Conservation (phyloP, 257 asterid species). For the Scutellaria galericulata region DNA sequence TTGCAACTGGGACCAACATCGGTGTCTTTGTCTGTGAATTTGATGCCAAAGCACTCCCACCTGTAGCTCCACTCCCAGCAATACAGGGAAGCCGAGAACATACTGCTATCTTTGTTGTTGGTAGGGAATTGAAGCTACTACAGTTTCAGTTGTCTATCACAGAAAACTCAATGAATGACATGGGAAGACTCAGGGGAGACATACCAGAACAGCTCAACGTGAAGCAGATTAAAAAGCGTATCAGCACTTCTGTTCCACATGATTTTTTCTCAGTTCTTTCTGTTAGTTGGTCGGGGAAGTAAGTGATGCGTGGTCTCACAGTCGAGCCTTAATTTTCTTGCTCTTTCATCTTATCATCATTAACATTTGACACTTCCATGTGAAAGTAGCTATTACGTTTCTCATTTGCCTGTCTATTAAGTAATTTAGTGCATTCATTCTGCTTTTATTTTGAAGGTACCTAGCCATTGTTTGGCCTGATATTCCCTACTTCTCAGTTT, state of each 20-base stretch:
- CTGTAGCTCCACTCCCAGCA: constrained; percentile 84
- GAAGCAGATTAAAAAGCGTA: constrained; percentile 85
- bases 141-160: constrained; percentile 83
- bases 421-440: not conserved
- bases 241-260: constrained; percentile 90
- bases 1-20: constrained; percentile 91
- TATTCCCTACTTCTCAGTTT: constrained; percentile 90
- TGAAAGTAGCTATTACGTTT: constrained; percentile 19
- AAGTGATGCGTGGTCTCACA: constrained; percentile 44
- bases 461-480: constrained; percentile 94
- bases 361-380: not conserved
- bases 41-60: constrained; percentile 89
- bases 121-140: constrained; percentile 78
- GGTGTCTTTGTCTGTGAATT: constrained; percentile 93
- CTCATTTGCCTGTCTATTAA: constrained; percentile 3
- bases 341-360: constrained; percentile 8
- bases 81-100: constrained; percentile 84
- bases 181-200: constrained; percentile 78
- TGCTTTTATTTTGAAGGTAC: constrained; percentile 61
- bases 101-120: constrained; percentile 83
- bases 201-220: constrained; percentile 77
- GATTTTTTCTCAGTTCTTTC: constrained; percentile 87
- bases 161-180: constrained; percentile 60
- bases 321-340: constrained; percentile 8
- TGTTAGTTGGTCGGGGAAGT: constrained; percentile 96